These are phyloP conservation scores for Xanthoconium separans DNA, from an alignment of 1,284 basidiomycete genomes.

Conservation along the genomic window DNA sequence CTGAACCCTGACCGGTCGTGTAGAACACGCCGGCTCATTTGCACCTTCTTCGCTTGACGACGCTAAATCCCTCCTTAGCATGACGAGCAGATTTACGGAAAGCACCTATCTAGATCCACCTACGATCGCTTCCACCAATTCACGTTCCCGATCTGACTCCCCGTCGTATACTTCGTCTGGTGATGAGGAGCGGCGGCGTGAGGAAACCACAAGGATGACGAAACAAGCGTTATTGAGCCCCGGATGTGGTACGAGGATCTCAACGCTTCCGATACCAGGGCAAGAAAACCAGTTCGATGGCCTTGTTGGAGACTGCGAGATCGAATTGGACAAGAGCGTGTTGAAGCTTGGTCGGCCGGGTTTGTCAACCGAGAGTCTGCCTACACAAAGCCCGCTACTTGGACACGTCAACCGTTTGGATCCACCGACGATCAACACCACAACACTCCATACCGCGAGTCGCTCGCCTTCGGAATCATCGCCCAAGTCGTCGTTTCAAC, in stretches of 20 bases:
- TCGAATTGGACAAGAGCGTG: conserved; percentile 32
- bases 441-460: not conserved
- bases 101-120: conserved; percentile 31
- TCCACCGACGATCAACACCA: conserved; percentile 4
- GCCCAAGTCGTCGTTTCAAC: conserved; percentile 11
- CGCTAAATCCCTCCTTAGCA: conserved; percentile 31
- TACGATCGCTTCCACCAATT: conserved; percentile 25
- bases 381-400: conserved; percentile 6
- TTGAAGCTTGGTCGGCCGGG: conserved; percentile 29
- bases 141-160: conserved; percentile 20
- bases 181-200: conserved; percentile 23
- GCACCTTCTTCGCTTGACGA: conserved; percentile 27
- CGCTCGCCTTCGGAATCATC: conserved; percentile 19
- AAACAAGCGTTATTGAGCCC: conserved; percentile 27
- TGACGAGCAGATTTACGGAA: conserved; percentile 30
- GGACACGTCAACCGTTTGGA: conserved; percentile 1
- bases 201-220: conserved; percentile 18
- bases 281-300: conserved; percentile 2
- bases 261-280: conserved; percentile 25
- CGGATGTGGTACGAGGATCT: conserved; percentile 17
- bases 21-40: conserved; percentile 19
- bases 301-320: not conserved
- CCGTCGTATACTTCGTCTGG: conserved; percentile 19
- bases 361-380: conserved; percentile 33
- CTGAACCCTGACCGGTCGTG: conserved; percentile 12